Evolutionary conservation across 148 eudicot genomes (phyloP).

Genomic region (Amaranthus palmeri): DNA sequence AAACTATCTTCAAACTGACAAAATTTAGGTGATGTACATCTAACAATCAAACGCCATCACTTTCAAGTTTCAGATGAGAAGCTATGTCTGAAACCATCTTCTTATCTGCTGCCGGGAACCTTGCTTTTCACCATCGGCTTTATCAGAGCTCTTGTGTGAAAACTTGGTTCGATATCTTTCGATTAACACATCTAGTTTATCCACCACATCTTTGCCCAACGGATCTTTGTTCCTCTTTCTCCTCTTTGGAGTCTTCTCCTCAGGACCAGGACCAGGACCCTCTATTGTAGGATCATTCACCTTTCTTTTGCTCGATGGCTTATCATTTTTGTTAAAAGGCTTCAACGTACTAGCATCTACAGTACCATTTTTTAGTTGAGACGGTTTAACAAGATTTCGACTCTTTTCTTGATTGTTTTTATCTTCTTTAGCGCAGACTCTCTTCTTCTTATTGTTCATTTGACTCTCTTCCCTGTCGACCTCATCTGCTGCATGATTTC

Average conservation of each 20-base stretch:
- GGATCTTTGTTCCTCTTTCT: constrained; percentile 51
- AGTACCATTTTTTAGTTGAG: constrained; percentile 11
- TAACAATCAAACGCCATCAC: constrained; percentile 12
- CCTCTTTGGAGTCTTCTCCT: constrained; percentile 28
- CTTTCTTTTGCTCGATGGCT: constrained; percentile 36
- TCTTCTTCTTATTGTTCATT: constrained; percentile 30
- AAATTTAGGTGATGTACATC: constrained; percentile 27
- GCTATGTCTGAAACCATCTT: constrained; percentile 80
- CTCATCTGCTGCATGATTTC: constrained; percentile 18
- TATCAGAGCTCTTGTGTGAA: constrained; percentile 37
- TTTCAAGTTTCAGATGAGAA: not conserved
- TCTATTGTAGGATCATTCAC: constrained; percentile 20
- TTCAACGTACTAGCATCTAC: constrained; percentile 13
- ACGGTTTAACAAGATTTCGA: constrained; percentile 6
- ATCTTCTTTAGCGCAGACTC: constrained; percentile 11
- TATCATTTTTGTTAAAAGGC: constrained; percentile 5
- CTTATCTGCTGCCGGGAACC: constrained; percentile 55
- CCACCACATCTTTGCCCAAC: constrained; percentile 56
- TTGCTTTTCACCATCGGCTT: constrained; percentile 48
- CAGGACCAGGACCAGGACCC: constrained; percentile 2
- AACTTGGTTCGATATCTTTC: constrained; percentile 70
- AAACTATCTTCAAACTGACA: constrained; percentile 3
- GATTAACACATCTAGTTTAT: constrained; percentile 74
- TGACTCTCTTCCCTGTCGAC: constrained; percentile 22
- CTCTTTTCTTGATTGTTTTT: constrained; percentile 26